Percentiles rank a stretch among this genome's conserved stretches.
Conservation (phyloP, 306 rosid species). For the Mucuna pruriens region DNA sequence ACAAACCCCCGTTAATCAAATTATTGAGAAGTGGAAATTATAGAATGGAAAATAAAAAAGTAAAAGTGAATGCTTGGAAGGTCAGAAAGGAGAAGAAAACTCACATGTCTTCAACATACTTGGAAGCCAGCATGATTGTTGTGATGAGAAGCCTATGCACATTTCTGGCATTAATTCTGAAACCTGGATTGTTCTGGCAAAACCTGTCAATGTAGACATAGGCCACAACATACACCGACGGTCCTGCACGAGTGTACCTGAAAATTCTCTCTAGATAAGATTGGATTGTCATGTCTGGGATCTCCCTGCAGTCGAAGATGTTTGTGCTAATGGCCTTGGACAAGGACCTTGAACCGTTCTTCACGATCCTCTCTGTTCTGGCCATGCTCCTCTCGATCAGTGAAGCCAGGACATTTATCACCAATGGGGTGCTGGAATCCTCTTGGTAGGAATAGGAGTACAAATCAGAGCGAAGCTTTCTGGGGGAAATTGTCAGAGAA, state of each 20-base stretch:
- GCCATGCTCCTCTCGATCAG: slow-evolving; percentile 90
- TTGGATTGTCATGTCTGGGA: slow-evolving; percentile 82
- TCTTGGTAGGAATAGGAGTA: slow-evolving; percentile 70
- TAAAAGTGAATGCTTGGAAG: not conserved
- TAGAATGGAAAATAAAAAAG: not conserved
- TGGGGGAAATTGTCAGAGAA: slow-evolving; percentile 67
- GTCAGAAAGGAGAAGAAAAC: slow-evolving; percentile 33
- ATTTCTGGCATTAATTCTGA: slow-evolving; percentile 73
- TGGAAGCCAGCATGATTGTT: slow-evolving; percentile 90
- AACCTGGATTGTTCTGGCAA: slow-evolving; percentile 71
- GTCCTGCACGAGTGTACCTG: slow-evolving; percentile 80
- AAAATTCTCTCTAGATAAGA: slow-evolving; percentile 84
- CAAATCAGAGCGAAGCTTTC: slow-evolving; percentile 83
- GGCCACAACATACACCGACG: slow-evolving; percentile 83
- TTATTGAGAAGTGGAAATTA: not conserved
- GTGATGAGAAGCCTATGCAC: slow-evolving; percentile 92
- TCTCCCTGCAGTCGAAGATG: slow-evolving; percentile 75
- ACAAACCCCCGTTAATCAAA: slow-evolving; percentile 23
- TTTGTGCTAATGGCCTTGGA: slow-evolving; percentile 50
- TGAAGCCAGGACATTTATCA: slow-evolving; percentile 79
- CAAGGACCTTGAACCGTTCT: slow-evolving; percentile 52
- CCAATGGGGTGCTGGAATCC: slow-evolving; percentile 65
- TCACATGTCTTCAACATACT: slow-evolving; percentile 91
- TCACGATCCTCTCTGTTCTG: slow-evolving; percentile 71
- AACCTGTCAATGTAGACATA: slow-evolving; percentile 92